These are phyloP conservation scores for Rutidosis leptorrhynchoides DNA, from an alignment of 129 eudicot genomes.

Conservation along the genomic window DNA sequence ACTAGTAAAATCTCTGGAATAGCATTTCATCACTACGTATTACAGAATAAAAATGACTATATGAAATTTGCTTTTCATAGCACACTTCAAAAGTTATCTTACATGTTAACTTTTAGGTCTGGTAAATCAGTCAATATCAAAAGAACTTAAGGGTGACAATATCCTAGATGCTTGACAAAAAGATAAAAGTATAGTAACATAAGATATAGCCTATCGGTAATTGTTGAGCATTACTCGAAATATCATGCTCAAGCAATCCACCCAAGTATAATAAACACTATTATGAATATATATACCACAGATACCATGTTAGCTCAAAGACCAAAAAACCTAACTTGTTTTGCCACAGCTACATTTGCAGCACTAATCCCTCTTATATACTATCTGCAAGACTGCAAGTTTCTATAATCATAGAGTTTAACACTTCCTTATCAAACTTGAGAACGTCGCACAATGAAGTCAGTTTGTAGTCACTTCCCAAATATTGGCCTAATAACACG, in stretches of 20 bases:
- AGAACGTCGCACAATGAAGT: neutral
- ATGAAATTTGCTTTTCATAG: neutral
- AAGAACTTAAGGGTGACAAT: conserved; percentile 10
- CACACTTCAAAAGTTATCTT: neutral
- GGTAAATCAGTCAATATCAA: neutral
- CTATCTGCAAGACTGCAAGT: conserved; percentile 14
- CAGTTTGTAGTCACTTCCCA: conserved; percentile 5
- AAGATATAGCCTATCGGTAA: neutral
- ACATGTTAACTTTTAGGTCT: neutral
- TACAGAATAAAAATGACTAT: conserved; percentile 8
- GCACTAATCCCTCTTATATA: conserved; percentile 22
- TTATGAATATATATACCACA: neutral
- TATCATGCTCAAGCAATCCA: neutral
- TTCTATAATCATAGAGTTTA: neutral
- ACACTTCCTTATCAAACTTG: neutral
- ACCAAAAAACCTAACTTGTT: neutral
- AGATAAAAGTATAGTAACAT: conserved; percentile 9
- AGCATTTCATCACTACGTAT: neutral
- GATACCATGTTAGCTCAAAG: neutral
- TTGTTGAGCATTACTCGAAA: neutral
- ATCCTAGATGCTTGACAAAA: conserved; percentile 3
- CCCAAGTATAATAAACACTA: neutral
- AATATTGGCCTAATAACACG: conserved; percentile 23
- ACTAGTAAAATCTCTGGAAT: neutral
- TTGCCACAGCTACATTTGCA: conserved; percentile 21